Conservation (phyloP, 306 rosid species). For the Sindora glabra region DNA sequence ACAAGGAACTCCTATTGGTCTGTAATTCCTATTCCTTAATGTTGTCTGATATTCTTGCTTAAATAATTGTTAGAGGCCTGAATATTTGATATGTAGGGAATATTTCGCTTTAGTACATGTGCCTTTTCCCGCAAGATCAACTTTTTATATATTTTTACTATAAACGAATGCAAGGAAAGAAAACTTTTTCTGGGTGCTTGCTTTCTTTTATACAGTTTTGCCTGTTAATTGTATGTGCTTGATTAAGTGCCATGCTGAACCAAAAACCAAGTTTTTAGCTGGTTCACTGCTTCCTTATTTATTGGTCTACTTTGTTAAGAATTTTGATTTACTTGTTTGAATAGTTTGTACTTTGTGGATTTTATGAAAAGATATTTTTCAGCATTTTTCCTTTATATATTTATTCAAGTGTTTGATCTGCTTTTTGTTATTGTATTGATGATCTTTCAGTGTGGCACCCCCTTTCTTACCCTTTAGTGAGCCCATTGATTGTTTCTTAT, state of each 20-base stretch:
- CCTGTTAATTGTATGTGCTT: too few species aligned
- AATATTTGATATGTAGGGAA: slow-evolving; percentile 2
- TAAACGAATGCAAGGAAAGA: too few species aligned
- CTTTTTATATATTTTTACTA: neutral
- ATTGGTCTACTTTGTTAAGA: neutral
- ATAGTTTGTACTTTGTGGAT: slow-evolving; percentile 1
- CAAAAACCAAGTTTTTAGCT: neutral
- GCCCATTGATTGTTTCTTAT: neutral
- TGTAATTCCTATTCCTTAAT: neutral
- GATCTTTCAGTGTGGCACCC: neutral
- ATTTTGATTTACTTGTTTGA: neutral
- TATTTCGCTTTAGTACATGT: neutral
- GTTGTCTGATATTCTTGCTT: neutral
- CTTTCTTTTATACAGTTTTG: too few species aligned
- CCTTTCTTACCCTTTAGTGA: slow-evolving; percentile 10
- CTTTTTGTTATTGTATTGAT: slow-evolving; percentile 1
- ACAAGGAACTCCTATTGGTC: neutral
- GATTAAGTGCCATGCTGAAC: too few species aligned
- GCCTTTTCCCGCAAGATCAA: neutral
- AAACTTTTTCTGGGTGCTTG: too few species aligned
- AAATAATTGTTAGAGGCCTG: neutral
- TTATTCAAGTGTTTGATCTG: neutral
- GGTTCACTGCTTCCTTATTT: neutral
- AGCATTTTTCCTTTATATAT: neutral
- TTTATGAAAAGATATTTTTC: neutral